phyloP scores from a whole-genome alignment of 2,329 filamentous ascomycete species.

The Hortaea werneckii region DNA sequence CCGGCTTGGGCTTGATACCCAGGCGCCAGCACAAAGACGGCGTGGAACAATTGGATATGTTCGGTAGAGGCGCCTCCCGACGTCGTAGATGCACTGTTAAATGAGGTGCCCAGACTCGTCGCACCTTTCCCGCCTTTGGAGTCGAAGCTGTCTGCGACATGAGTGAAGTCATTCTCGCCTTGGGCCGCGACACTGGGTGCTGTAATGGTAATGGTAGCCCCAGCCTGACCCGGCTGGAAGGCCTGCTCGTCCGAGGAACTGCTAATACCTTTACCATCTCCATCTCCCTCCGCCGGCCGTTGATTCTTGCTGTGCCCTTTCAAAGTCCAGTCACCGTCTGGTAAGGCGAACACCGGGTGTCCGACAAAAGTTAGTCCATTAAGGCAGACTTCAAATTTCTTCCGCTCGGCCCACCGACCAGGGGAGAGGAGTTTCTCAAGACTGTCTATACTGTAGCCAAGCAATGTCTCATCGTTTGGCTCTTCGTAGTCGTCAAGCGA shows the following conservation, averaged over 20 bases:
- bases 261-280: neutral
- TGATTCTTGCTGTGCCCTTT: neutral
- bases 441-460: conserved; percentile 42
- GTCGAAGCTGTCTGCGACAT: conserved; percentile 21
- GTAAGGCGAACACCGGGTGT: conserved; percentile 71
- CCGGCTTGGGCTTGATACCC: conserved; percentile 59
- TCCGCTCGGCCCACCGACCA: conserved; percentile 51
- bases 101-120: conserved; percentile 17
- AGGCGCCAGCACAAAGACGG: conserved; percentile 79
- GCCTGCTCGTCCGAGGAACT: neutral
- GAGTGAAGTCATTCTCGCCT: conserved; percentile 15
- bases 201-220: conserved; percentile 6
- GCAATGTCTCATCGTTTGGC: conserved; percentile 2
- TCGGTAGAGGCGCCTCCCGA: conserved; percentile 23
- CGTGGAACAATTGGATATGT: conserved; percentile 95
- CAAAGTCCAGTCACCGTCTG: conserved; percentile 43
- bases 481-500: neutral
- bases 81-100: conserved; percentile 20
- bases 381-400: conserved; percentile 78
- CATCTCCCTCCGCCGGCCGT: neutral
- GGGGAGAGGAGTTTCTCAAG: conserved; percentile 74
- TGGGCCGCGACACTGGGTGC: conserved; percentile 5
- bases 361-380: conserved; percentile 73
- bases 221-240: neutral
- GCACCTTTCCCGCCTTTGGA: conserved; percentile 6